Base-by-base conservation (phyloP, 1,284 basidiomycete species). In the Irpex sp. region DNA sequence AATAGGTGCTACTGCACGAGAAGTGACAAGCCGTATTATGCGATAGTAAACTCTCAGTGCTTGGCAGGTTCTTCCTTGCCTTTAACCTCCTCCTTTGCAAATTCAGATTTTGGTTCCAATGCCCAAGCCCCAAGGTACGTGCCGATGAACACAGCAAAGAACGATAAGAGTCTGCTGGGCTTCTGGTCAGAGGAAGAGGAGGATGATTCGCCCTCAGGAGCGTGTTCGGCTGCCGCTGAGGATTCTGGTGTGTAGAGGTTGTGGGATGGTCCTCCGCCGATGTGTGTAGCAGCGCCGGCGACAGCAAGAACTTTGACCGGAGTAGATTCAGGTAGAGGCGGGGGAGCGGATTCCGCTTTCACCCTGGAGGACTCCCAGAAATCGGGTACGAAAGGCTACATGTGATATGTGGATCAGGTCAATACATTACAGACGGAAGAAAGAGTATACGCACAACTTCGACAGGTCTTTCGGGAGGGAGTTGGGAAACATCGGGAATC, bases 241-340 rank as follows among this genome's bases (percentile, higher is more conserved):
- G 67, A 63, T 42, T 56, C 64, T 19, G 61, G 56, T 23, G 45
- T 59, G 67, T 84, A 78, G 21, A 87, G 76, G 64, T 81, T 84
- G 68, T 88, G 80, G 1, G 83, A 82, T 18, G 88, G 88, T 4
- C 88, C 88, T 42, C 84, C 87, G 61, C 78, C 83, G 42, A 76
- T 78, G 68, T 88, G 84, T 0, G 87, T 89, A 21, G 79, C 79
- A 4, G 82, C 79, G 6, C 87, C 87, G 14, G 85, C 84, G 45
- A 92, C 83, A 52, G 93, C 85, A 49, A 92, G 75, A 58, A 95
- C 75, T 71, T 88, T 91, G 37, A 91, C 90, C 16, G 77, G 69
- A 2, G 68, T 63, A 9, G 74, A 67, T 33, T 76, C 75, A 9
- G 64, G 59, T 7, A 68, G 64, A 4, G 65, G 62, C 12, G 68